These are phyloP conservation scores for Alloascoidea africana DNA, from an alignment of 805 yeast genomes.

Conservation along the genomic window DNA sequence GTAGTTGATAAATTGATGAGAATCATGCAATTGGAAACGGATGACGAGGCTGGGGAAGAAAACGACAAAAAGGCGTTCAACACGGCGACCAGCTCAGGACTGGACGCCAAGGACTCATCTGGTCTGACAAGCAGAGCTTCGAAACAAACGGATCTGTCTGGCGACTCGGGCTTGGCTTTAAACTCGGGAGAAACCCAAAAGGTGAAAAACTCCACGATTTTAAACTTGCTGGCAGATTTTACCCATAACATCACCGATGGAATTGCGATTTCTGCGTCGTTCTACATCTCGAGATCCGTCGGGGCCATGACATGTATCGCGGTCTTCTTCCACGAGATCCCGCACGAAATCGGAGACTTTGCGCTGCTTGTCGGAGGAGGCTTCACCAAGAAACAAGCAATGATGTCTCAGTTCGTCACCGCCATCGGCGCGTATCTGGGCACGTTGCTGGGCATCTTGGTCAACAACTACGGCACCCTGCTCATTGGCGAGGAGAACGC, in stretches of 20 bases:
- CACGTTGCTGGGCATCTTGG: slow-evolving; percentile 43
- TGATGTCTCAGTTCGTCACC: slow-evolving; percentile 51
- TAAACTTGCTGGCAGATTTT: slow-evolving; percentile 56
- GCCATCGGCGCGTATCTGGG: slow-evolving; percentile 54
- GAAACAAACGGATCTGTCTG: slow-evolving; percentile 8
- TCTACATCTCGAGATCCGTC: slow-evolving; percentile 38
- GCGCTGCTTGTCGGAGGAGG: slow-evolving; percentile 61
- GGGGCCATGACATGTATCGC: slow-evolving; percentile 63
- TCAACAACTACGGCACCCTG: slow-evolving; percentile 25
- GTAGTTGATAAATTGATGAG: slow-evolving; percentile 47
- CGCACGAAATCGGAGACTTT: slow-evolving; percentile 73
- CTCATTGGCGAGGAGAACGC: slow-evolving; percentile 7
- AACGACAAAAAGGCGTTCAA: slow-evolving; percentile 7
- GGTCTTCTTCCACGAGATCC: slow-evolving; percentile 63
- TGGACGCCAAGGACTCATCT: neutral
- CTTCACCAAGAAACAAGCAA: slow-evolving; percentile 46
- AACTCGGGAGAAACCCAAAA: neutral
- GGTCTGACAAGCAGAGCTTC: neutral
- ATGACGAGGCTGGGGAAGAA: slow-evolving; percentile 12
- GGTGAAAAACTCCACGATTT: slow-evolving; percentile 37
- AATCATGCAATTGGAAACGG: slow-evolving; percentile 18
- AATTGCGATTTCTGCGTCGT: slow-evolving; percentile 56
- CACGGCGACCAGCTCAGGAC: too few relatives aligned
- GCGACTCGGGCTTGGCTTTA: neutral
- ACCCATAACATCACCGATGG: slow-evolving; percentile 72